Evolutionary conservation across 805 yeast genomes (phyloP).

Genomic region (Yamadazyma scolyti): DNA sequence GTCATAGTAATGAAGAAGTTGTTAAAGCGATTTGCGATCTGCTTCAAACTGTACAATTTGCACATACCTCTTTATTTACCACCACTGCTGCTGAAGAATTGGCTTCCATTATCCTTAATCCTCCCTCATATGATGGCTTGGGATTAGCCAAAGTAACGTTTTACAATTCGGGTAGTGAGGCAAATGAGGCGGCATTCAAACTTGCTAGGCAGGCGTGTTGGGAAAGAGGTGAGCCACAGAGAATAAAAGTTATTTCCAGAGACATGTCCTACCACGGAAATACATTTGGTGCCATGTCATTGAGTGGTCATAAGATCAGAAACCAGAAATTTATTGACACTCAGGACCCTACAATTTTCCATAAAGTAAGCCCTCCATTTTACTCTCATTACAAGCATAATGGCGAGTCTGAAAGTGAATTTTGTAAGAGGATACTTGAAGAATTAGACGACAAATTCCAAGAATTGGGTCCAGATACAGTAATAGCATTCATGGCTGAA

Average conservation of each 20-base stretch:
- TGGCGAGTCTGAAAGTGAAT: constrained; percentile 38
- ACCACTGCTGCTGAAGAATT: constrained; percentile 39
- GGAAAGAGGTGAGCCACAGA: constrained; percentile 39
- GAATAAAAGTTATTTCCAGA: constrained; percentile 41
- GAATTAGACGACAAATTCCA: constrained; percentile 41
- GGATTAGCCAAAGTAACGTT: constrained; percentile 41
- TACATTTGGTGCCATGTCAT: constrained; percentile 43
- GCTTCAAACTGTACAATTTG: constrained; percentile 19
- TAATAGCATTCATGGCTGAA: constrained; percentile 42
- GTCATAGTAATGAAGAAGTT: constrained; percentile 41
- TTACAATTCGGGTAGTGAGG: constrained; percentile 63
- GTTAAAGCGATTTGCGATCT: constrained; percentile 36
- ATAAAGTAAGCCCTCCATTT: constrained; percentile 21
- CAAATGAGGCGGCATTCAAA: constrained; percentile 30
- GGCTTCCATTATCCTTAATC: too few species aligned
- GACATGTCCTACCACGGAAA: constrained; percentile 48
- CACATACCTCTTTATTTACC: constrained; percentile 30
- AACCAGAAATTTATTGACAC: constrained; percentile 27
- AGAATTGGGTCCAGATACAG: constrained; percentile 41
- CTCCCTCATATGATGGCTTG: constrained; percentile 23
- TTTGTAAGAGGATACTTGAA: constrained; percentile 31
- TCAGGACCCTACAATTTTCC: constrained; percentile 13
- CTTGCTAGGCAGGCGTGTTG: constrained; percentile 21
- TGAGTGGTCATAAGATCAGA: constrained; percentile 25
- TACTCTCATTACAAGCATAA: constrained; percentile 17